These are phyloP conservation scores for Isoetes engelmannii DNA, from an alignment of 83 land plant genomes.

Conservation along the genomic window DNA sequence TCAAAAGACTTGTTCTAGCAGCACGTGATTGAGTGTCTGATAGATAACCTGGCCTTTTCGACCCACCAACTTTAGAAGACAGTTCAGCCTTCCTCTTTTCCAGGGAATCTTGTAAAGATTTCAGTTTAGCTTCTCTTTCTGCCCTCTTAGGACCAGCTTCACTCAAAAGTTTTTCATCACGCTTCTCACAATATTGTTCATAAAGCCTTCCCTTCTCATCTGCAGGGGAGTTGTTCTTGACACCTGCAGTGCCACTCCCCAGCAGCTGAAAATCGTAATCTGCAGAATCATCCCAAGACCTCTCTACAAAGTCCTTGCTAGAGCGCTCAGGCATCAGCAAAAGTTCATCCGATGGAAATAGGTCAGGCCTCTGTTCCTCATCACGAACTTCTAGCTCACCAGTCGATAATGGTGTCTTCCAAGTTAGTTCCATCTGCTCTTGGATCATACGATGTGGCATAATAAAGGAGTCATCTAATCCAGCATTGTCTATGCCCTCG, in stretches of 20 bases:
- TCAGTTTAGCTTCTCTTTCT: constrained; percentile 37
- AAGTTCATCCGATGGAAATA: too few species aligned
- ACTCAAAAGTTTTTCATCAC: constrained; percentile 33
- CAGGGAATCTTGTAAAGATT: constrained; percentile 34
- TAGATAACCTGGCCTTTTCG: not conserved
- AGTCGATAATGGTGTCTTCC: too few species aligned
- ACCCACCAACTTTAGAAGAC: constrained; percentile 16
- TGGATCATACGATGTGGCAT: too few species aligned
- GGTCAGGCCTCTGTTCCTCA: too few species aligned
- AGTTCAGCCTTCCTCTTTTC: constrained; percentile 37
- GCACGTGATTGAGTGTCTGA: not conserved
- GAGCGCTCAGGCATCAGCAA: too few species aligned
- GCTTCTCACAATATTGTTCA: constrained; percentile 31
- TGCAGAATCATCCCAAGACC: too few species aligned
- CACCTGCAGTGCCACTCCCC: not conserved
- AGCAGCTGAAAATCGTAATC: too few species aligned
- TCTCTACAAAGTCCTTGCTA: too few species aligned
- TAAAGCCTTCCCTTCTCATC: constrained; percentile 25
- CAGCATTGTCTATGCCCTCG: too few species aligned
- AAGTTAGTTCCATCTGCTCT: too few species aligned
- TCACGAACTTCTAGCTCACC: too few species aligned
- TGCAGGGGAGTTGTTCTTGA: not conserved
- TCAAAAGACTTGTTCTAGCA: not conserved
- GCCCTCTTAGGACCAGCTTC: constrained; percentile 34
- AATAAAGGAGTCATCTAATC: too few species aligned